These are phyloP conservation scores for Circinella minor DNA, from an alignment of 371 early-diverging fungal species.

Conservation along the genomic window DNA sequence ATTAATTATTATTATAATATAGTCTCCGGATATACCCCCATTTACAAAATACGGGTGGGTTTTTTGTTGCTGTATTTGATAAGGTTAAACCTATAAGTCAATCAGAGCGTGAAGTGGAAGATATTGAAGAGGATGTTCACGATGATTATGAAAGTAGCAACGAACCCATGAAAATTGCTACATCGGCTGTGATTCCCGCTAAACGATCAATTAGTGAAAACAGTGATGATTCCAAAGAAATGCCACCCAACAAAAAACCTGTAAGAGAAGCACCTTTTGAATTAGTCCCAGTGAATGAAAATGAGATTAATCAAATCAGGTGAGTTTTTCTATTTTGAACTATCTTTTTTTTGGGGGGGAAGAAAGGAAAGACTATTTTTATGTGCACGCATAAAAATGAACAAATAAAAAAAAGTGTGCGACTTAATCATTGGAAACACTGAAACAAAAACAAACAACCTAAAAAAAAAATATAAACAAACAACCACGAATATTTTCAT, in stretches of 20 bases:
- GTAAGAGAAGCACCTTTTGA: constrained; percentile 75
- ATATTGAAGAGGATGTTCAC: background rate
- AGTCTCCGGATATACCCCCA: constrained; percentile 94
- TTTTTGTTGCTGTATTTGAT: constrained; percentile 98
- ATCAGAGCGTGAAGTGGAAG: constrained; percentile 42
- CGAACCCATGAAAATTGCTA: background rate
- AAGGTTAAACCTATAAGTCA: constrained; percentile 74
- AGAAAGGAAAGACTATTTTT: background rate
- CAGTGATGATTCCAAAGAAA: background rate
- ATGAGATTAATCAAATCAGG: constrained; percentile 62
- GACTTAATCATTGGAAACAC: background rate
- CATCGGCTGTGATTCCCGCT: constrained; percentile 22
- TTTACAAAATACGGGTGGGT: constrained; percentile 99
- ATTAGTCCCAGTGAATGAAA: constrained; percentile 61
- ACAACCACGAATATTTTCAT: background rate
- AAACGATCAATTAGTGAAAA: constrained; percentile 25
- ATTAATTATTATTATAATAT: background rate
- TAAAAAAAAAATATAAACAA: too few relatives aligned
- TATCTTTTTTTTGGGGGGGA: too few relatives aligned
- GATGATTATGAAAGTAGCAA: too few relatives aligned
- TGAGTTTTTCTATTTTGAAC: constrained; percentile 7
- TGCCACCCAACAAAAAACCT: constrained; percentile 29
- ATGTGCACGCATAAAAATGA: background rate
- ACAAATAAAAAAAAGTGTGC: background rate
- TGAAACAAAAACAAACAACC: background rate